Base-by-base conservation (phyloP, 2,329 filamentous ascomycete species). In the Penicillium corylophilum region DNA sequence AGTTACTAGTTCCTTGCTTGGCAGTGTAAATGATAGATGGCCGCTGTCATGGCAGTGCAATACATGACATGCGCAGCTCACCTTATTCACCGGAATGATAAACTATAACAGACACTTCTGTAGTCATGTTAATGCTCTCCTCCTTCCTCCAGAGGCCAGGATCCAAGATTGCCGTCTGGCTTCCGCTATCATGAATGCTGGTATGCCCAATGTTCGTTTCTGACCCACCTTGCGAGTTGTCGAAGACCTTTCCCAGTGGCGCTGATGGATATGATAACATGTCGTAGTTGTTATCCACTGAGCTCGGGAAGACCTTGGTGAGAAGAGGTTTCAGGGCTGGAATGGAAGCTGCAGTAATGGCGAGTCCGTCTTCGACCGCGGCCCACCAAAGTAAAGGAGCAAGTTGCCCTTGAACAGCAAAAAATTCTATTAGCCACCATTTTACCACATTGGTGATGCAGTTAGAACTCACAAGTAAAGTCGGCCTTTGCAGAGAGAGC, bases 311-410 rank as follows among this genome's bases (percentile, higher is more conserved):
- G 2, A 58, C 24, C 18, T 23, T 44, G 16, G 40, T 22, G 20
- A 67, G 58, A 24, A 69, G 56, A 13, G 66, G 64, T 40, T 64
- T 67, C 9, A 69, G 50, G 2, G 64, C 59, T 5, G 67, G 63
- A 5, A 66, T 65, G 2, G 64, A 63, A 12, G 64, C 64, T 9
- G 63, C 65, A 15, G 65, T 60, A 15, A 70, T 66, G 13, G 63
- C 58, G 15, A 67, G 39, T 38, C 63, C 63, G 8, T 64, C 56
- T 51, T 69, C 67, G n/a, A 68, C 51, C 2, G 64, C 53, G 3
- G 60, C 57, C 65, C 65, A 69, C 13, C 66, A 61, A 3, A 62
- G 50, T 8, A 62, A 36, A 12, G 57, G 56, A 42, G 51, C 56
- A 15, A 60, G 50, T 41, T 62, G 53, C 57, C 52, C 55, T 62